Evolutionary conservation across 2,329 filamentous ascomycete genomes (phyloP).

Genomic region (Fusarium sp.): DNA sequence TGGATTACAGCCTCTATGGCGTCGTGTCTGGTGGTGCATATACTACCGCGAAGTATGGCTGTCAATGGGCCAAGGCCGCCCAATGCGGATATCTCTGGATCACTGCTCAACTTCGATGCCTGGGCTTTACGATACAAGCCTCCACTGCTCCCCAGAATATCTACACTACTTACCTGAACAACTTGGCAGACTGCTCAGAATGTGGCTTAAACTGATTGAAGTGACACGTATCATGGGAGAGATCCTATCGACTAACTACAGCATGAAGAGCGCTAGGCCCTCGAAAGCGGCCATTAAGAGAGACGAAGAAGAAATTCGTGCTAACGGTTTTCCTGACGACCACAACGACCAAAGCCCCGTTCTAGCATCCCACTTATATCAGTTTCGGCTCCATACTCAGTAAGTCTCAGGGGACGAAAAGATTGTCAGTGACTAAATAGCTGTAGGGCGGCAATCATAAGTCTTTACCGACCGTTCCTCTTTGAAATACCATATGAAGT

Average conservation of each 20-base stretch:
- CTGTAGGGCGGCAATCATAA: neutral
- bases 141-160: neutral
- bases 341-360: neutral
- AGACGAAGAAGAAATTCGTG: neutral
- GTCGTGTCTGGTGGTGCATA: slow-evolving; percentile 31
- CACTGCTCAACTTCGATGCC: slow-evolving; percentile 1
- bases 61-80: slow-evolving; percentile 24
- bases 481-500: neutral
- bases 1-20: slow-evolving; percentile 6
- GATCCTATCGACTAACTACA: neutral
- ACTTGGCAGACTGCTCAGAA: neutral
- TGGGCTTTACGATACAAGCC: neutral
- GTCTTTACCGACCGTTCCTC: neutral
- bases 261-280: neutral
- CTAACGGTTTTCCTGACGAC: neutral
- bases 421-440: neutral
- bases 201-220: neutral
- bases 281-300: neutral
- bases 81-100: slow-evolving; percentile 23
- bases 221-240: neutral
- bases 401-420: neutral
- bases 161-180: neutral
- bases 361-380: neutral
- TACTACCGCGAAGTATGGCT: slow-evolving; percentile 31
- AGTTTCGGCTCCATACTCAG: neutral